Base-by-base conservation (phyloP, 2,329 filamentous ascomycete genomes). In the Tolypocladium tropicale region DNA sequence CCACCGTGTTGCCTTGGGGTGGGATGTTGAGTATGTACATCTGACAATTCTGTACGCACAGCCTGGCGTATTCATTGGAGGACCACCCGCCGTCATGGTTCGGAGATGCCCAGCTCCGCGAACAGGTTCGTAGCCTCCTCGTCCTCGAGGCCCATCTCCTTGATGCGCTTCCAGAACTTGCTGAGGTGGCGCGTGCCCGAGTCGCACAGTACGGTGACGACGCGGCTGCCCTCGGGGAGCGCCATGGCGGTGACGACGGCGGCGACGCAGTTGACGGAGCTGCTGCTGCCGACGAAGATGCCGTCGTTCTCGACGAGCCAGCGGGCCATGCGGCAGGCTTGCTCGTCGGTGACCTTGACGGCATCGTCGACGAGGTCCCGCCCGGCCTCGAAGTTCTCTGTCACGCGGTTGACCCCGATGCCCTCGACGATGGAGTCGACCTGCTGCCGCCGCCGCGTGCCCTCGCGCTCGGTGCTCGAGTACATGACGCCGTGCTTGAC, bases 391-490 rank as follows among this genome's bases (percentile, higher is more conserved):
- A 99, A 94, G 70, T 97, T 99, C 54, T 84, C 82, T 1, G 94
- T 99, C n/a, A 96, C 79, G 2, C 94, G 85, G 68, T 96, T 99
- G 70, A 97, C 89, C 1, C 94, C 94, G 61, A 99, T 90, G 1
- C 94, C 94, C 73, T 99, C 95, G 32, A 99, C 90, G 61, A 99
- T 90, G 5, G 88, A 92, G 74, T 99, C 95, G 54, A 99, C 90
- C 72, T 99, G 95, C 64, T 89, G 85, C 57, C 94, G 80, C 52
- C 95, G 81, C 16, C 94, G 79, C 14, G 93, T 97, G 4, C 94
- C 94, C 76, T 99, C 94, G 61, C 81, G 83, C 74, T 99, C 94
- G 33, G 89, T 95, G 1, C 80, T 66, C 58, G 91, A 88, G 73
- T 96, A 99, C 90, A 99, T 96, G 59, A 99, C 94, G 6, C 93